A percentile compares a stretch with the other conserved stretches of the same genome.
Conservation (phyloP, 2,329 filamentous ascomycete species). For the Aspergillus hiratsukae region DNA sequence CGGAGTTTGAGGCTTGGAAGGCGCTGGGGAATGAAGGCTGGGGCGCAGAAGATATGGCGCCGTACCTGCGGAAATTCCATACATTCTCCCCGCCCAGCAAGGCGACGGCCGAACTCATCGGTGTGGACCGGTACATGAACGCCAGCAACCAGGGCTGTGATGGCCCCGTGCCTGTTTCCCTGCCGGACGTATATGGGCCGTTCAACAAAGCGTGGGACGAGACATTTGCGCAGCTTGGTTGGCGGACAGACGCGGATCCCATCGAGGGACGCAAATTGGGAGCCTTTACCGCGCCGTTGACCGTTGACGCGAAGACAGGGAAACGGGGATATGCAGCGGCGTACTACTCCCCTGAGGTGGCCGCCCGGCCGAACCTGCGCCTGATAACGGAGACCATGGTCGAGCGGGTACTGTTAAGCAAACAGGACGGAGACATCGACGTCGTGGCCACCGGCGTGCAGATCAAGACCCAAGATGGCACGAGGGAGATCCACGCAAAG, state of each 20-base stretch:
- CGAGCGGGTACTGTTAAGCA: slow-evolving; percentile 42
- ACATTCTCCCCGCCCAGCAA: slow-evolving; percentile 25
- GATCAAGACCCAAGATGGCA: slow-evolving; percentile 15
- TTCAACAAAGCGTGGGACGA: slow-evolving; percentile 22
- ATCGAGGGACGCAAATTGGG: slow-evolving; percentile 38
- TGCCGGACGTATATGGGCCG: slow-evolving; percentile 30
- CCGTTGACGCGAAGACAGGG: slow-evolving; percentile 28
- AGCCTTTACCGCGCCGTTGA: slow-evolving; percentile 34
- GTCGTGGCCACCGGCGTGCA: slow-evolving; percentile 17
- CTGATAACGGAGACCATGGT: slow-evolving; percentile 46
- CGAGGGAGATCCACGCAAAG: slow-evolving; percentile 30
- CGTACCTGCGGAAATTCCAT: slow-evolving; percentile 47
- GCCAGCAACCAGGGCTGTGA: slow-evolving; percentile 12
- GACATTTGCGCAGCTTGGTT: slow-evolving; percentile 17
- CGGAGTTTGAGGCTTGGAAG: slow-evolving; percentile 45
- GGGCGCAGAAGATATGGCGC: slow-evolving; percentile 43
- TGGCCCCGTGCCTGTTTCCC: slow-evolving; percentile 18
- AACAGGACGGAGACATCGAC: slow-evolving; percentile 15
- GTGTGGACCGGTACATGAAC: slow-evolving; percentile 14
- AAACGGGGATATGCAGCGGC: slow-evolving; percentile 38
- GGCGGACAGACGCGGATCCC: slow-evolving; percentile 24
- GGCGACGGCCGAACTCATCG: slow-evolving; percentile 7
- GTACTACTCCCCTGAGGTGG: slow-evolving; percentile 40
- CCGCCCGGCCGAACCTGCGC: slow-evolving; percentile 42
- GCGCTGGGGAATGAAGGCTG: slow-evolving; percentile 44